A percentile compares a stretch with the other conserved stretches of the same genome.
Evolutionary conservation across 2,329 filamentous ascomycete species (phyloP).

Genomic region (Amauroascus verrucosus): DNA sequence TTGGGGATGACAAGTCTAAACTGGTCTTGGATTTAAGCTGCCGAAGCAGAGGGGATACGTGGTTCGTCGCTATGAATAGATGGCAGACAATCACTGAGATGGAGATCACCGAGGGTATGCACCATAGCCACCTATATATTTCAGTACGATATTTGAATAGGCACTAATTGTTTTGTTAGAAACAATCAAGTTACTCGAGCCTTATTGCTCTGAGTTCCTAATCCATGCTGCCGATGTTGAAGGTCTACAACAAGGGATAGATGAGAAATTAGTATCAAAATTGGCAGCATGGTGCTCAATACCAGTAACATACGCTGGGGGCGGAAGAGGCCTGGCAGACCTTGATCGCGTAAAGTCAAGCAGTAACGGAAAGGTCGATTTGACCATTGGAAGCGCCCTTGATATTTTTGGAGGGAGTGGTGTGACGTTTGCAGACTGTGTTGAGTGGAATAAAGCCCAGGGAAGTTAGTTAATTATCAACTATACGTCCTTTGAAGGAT

Average conservation of each 20-base stretch:
- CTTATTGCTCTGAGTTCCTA: slow-evolving; percentile 91
- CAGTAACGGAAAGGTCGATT: slow-evolving; percentile 71
- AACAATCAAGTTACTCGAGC: slow-evolving; percentile 68
- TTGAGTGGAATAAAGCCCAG: slow-evolving; percentile 63
- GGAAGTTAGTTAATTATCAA: slow-evolving; percentile 15
- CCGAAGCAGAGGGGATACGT: slow-evolving; percentile 61
- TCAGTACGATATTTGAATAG: neutral
- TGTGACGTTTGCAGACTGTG: slow-evolving; percentile 79
- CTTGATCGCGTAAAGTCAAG: slow-evolving; percentile 69
- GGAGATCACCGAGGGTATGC: slow-evolving; percentile 78
- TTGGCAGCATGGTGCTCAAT: slow-evolving; percentile 80
- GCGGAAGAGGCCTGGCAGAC: slow-evolving; percentile 73
- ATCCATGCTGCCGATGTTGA: slow-evolving; percentile 97
- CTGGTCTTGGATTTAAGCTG: slow-evolving; percentile 95
- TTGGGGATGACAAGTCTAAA: slow-evolving; percentile 65
- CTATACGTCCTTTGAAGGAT: neutral
- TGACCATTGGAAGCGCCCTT: slow-evolving; percentile 92
- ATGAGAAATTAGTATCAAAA: slow-evolving; percentile 66
- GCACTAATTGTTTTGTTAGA: slow-evolving; percentile 42
- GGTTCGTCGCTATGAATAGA: slow-evolving; percentile 98
- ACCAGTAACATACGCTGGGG: slow-evolving; percentile 92
- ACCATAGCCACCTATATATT: neutral
- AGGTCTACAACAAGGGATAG: slow-evolving; percentile 81
- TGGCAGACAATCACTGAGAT: slow-evolving; percentile 98
- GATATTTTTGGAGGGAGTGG: slow-evolving; percentile 89